Evolutionary conservation across 495 filamentous ascomycete species (phyloP), one percentile per base, ranked within the genome.

Genomic region (Penicillium lagena): DNA sequence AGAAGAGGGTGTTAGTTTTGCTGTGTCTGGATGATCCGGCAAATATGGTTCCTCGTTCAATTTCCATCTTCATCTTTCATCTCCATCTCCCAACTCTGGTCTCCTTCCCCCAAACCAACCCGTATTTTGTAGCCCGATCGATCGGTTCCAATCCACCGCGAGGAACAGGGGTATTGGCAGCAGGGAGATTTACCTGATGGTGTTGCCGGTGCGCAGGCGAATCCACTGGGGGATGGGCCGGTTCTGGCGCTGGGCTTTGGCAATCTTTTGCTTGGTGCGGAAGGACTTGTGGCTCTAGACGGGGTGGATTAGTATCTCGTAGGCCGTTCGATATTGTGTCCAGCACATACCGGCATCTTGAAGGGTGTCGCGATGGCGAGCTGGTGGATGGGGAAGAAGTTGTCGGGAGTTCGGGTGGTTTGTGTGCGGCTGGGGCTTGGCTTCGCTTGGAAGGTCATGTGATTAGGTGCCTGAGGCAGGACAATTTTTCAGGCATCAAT

Each of bases 221-320:
- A 98, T 97, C 93, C 93, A 98, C 81, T 98, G 93, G 52, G 93
- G 93, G 71, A 98, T 96, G 50, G 93, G 93, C 60, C 94, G 81
- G 85, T 97, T 98, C 79, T 96, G 90, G 78, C 94, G 96, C 81
- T 96, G 90, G 66, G 93, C 93, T 81, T 90, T 96, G 65, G 94
- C 93, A 78, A 98, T 93, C 93, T 98, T 98, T 73, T 93, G 86
- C 91, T 98, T 98, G 73, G 89, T 94, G 70, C 87, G 85, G 87
- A 96, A 96, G 65, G 89, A 88, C 83, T 96, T 96, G 79, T 98
- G 89, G 81, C 84, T 89, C 90, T 96, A 42, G 33, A 54, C 48
- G 49, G 43, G 27, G 38, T 40, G 42, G 13, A 40, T 57, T 48
- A 58, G 55, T 44, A 14, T 42, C n/a, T 37, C 11, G 27, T 31